Percentiles rank a stretch among this genome's conserved stretches.
phyloP scores from a whole-genome alignment of 2,329 filamentous ascomycete species.

The Fusarium sacchari region DNA sequence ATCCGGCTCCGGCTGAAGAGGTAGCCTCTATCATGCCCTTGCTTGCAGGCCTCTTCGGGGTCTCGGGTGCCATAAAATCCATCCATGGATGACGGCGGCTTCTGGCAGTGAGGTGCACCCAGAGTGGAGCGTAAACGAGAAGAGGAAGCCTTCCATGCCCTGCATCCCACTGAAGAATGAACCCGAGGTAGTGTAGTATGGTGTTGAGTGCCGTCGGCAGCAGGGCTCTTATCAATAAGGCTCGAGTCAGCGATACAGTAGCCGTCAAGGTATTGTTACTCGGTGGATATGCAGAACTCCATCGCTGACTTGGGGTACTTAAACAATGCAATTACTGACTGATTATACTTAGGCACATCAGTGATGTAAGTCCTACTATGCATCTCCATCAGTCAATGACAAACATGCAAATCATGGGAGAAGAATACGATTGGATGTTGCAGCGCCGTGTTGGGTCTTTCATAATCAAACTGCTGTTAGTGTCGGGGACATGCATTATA shows the following conservation, averaged over 20 bases:
- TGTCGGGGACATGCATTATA: not conserved
- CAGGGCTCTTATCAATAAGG: not conserved
- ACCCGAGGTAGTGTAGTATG: not conserved
- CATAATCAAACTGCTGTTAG: not conserved
- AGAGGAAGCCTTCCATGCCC: constrained; percentile 20
- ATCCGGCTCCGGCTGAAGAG: constrained; percentile 24
- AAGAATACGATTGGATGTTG: not conserved
- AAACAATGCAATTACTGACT: constrained; percentile 6
- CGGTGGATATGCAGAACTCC: not conserved
- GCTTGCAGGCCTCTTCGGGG: constrained; percentile 7
- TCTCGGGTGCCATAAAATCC: constrained; percentile 10
- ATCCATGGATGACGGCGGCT: constrained; percentile 23
- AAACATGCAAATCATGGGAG: not conserved
- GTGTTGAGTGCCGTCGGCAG: not conserved
- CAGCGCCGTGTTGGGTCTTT: not conserved
- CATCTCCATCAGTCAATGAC: constrained; percentile 10
- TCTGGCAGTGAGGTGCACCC: constrained; percentile 3
- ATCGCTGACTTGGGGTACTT: not conserved
- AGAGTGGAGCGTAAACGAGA: constrained; percentile 1
- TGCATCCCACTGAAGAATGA: constrained; percentile 24
- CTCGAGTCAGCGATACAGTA: constrained; percentile 18
- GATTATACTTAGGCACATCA: not conserved
- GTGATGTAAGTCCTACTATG: not conserved
- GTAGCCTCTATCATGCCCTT: not conserved
- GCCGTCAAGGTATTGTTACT: not conserved